phyloP scores from a whole-genome alignment of 768 basidiomycete species.

The Russula brevipes region DNA sequence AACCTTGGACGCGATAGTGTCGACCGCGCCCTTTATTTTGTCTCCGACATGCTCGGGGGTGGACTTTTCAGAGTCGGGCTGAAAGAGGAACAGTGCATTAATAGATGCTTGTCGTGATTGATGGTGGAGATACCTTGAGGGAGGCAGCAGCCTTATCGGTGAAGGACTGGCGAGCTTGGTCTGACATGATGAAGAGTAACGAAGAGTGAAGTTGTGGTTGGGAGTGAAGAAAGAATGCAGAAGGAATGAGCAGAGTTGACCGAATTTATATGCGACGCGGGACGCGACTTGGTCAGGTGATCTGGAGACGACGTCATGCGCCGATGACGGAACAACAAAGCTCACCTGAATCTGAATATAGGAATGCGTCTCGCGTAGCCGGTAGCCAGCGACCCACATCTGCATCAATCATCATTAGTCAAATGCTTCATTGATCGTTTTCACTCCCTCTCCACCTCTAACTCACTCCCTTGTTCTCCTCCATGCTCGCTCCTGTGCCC shows the following conservation, averaged over 20 bases:
- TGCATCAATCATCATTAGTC: no score
- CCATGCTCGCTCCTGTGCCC: conserved; percentile 10
- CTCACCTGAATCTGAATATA: no score
- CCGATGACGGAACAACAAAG: no score
- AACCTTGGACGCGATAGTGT: background rate
- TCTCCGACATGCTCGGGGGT: background rate
- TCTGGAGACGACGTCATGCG: background rate
- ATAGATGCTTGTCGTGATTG: background rate
- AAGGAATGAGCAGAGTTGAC: background rate
- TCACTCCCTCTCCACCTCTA: background rate
- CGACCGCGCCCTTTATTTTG: background rate
- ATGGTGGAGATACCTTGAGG: conserved; percentile 30
- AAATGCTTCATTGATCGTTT: no score
- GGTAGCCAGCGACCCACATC: no score
- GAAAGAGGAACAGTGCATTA: background rate
- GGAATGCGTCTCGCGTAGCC: no score
- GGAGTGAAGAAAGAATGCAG: background rate
- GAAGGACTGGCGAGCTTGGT: conserved; percentile 33
- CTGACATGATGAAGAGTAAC: conserved; percentile 30
- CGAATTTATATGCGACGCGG: conserved; percentile 1
- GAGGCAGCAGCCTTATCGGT: conserved; percentile 34
- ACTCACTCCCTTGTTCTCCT: background rate
- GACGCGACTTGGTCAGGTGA: conserved; percentile 9
- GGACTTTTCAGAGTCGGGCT: conserved; percentile 13
- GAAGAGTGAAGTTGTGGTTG: conserved; percentile 1